Base-by-base conservation (phyloP, 2,329 filamentous ascomycete species). In the Calonectria hawksworthii region DNA sequence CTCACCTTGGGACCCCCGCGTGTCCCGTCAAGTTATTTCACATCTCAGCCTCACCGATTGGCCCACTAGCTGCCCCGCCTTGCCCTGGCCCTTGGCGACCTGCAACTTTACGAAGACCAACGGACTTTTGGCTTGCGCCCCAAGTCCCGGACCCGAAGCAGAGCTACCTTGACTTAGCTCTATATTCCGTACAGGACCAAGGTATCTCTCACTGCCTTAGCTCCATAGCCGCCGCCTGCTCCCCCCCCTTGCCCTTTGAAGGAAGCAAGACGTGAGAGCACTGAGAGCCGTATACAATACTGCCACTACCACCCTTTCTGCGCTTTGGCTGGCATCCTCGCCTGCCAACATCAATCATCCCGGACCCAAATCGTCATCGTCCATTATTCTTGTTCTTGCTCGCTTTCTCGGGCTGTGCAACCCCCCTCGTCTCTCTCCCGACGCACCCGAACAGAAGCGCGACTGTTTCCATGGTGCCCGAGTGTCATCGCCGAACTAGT, bases 381-480 rank as follows among this genome's bases (percentile, higher is more conserved):
- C 59, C 68, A 30, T 73, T 63, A 50, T 65, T 38, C 70, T 73
- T 73, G 30, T 47, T 65, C 56, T 69, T 38, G 30, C 41, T 63
- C 44, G 52, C 52, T 30, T 54, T 69, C 36, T 50, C n/a, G 32
- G 65, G 74, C 72, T 75, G 78, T 78, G 75, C 75, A 77, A 78
- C 74, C 72, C 72, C 34, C 67, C 41, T 66, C 72, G 54, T 66
- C 65, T 13, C 26, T 72, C 52, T 54, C 64, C 61, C 74, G 68
- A 75, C 61, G 68, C 73, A 72, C 61, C 76, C 76, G 73, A 74
- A 72, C 71, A 23, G 76, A 74, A 78, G 69, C 76, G 71, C 76
- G 73, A 73, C 76, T 75, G 72, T 76, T 80, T 80, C 79, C 79
- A 80, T 80, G 79, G 73, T 75, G 76, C 75, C 76, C 68, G 75